Evolutionary conservation across 441 rosid genomes (phyloP), one percentile per base, ranked within the genome.

Genomic region (Croton setiger): DNA sequence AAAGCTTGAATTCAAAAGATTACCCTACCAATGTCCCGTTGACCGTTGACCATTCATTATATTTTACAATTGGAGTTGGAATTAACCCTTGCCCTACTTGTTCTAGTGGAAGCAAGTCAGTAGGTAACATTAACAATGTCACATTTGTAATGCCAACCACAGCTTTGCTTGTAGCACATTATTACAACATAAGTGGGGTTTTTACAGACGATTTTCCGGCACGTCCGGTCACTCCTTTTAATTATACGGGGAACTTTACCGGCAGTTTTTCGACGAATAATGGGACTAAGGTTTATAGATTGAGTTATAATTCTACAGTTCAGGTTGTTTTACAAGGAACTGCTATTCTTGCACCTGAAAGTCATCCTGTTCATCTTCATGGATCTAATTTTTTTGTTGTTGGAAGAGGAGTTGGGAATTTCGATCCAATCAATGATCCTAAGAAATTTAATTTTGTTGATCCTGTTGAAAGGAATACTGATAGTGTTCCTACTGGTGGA

Each of bases 381-480:
- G 97, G 98, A 2, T 87, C 63, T 76, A 89, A 93, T 72, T 89
- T 93, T 75, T 90, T 82, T 7, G 83, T 67, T 2, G 88, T 94
- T 1, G 97, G 97, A 14, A 81, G 67, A n/a, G 96, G 97, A 66
- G 58, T 88, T 5, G 97, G 97, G 45, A 92, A 94, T 78, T 94
- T 71, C 48, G 81, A 90, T 69, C 74, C 83, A 12, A 75, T 60
- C 5, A 81, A 76, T 41, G 93, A 89, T 72, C 82, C 92, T 2
- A 64, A 74, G 44, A 86, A 79, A 31, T 91, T 91, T 63, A 89
- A 94, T 73, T 81, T 91, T 41, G 87, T 85, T 9, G 97, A 94
- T 75, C 97, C 97, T 14, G 94, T 92, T 5, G 96, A 88, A 70
- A 85, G 99, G 77, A 94, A 92, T 81, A 94, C 99, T 1, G 54